Evolutionary conservation across 2,329 filamentous ascomycete genomes (phyloP).

Genomic region (Xylaria sp.): DNA sequence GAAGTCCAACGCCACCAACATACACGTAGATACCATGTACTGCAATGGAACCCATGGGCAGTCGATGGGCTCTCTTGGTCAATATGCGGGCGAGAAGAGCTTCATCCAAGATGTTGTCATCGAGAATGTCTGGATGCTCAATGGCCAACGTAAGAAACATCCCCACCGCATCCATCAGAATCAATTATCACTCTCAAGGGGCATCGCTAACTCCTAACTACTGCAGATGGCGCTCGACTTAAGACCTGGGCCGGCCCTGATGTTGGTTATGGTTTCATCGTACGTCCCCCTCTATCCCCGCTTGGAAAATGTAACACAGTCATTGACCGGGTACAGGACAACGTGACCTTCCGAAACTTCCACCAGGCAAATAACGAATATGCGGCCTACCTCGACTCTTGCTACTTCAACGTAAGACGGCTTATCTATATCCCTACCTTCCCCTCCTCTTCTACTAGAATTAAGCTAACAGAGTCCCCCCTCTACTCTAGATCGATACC

Average conservation of each 20-base stretch:
- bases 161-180: background rate
- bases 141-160: conserved; percentile 51
- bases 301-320: background rate
- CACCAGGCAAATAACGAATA: conserved; percentile 68
- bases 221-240: conserved; percentile 62
- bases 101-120: conserved; percentile 68
- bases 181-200: background rate
- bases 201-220: background rate
- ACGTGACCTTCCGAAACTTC: conserved; percentile 70
- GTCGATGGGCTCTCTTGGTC: conserved; percentile 68
- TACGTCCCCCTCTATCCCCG: conserved; percentile 6
- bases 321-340: conserved; percentile 50
- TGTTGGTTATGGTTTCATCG: conserved; percentile 69
- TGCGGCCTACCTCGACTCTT: conserved; percentile 69
- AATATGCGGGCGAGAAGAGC: conserved; percentile 65
- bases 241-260: conserved; percentile 70
- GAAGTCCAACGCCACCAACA: conserved; percentile 68
- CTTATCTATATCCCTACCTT: background rate
- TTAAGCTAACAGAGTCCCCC: conserved; percentile 7
- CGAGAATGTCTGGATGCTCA: conserved; percentile 68
- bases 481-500: conserved; percentile 51
- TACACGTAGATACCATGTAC: conserved; percentile 69
- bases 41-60: conserved; percentile 70
- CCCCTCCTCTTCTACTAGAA: too few relatives aligned
- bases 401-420: conserved; percentile 67